These are phyloP conservation scores for Coemansia erecta DNA, from an alignment of 192 early-diverging fungal species.

Conservation along the genomic window DNA sequence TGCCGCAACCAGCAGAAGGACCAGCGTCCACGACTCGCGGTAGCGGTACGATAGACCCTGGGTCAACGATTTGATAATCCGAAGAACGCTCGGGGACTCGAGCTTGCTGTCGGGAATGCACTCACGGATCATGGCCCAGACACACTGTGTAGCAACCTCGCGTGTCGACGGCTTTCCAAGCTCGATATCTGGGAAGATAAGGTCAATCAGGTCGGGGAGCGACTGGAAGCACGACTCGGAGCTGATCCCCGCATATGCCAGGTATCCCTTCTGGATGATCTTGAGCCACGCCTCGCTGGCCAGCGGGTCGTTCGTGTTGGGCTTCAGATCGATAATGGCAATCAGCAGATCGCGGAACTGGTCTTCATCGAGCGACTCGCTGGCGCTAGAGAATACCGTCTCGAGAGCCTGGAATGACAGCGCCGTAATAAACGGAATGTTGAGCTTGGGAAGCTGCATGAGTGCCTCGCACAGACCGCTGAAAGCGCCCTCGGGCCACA, in stretches of 20 bases:
- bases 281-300: slow-evolving; percentile 82
- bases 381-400: slow-evolving; percentile 31
- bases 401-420: slow-evolving; percentile 55
- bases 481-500: slow-evolving; percentile 61
- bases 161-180: slow-evolving; percentile 59
- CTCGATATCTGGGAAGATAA: slow-evolving; percentile 67
- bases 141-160: slow-evolving; percentile 65
- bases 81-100: slow-evolving; percentile 55
- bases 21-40: slow-evolving; percentile 79
- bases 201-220: slow-evolving; percentile 57
- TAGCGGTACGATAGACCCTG: slow-evolving; percentile 73
- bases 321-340: slow-evolving; percentile 74
- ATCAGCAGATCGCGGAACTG: slow-evolving; percentile 56
- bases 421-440: slow-evolving; percentile 73
- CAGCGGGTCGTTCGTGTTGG: slow-evolving; percentile 77
- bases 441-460: slow-evolving; percentile 75
- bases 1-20: slow-evolving; percentile 72
- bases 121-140: slow-evolving; percentile 65
- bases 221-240: slow-evolving; percentile 52
- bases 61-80: slow-evolving; percentile 55
- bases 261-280: slow-evolving; percentile 73
- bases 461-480: slow-evolving; percentile 67
- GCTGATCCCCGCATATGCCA: slow-evolving; percentile 62
- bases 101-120: slow-evolving; percentile 79
- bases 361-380: slow-evolving; percentile 46